These are phyloP conservation scores for Pseudomassariella vexata DNA, from an alignment of 2,329 filamentous ascomycete genomes.

Conservation along the genomic window DNA sequence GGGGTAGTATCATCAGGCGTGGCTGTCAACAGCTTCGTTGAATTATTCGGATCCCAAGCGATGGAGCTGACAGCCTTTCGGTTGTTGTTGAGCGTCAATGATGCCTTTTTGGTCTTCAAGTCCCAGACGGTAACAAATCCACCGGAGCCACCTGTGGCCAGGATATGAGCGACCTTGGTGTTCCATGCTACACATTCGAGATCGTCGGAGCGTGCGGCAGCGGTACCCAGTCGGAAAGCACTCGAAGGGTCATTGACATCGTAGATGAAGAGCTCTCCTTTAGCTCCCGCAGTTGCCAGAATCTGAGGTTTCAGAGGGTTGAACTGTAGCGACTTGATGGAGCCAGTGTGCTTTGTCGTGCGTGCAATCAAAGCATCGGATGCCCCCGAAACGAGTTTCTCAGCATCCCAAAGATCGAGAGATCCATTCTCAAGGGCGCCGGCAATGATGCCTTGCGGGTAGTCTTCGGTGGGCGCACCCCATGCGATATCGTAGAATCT, in stretches of 20 bases:
- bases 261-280: slow-evolving; percentile 94
- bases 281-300: slow-evolving; percentile 84
- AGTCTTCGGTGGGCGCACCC: slow-evolving; percentile 73
- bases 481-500: slow-evolving; percentile 98
- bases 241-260: slow-evolving; percentile 86
- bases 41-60: slow-evolving; percentile 93
- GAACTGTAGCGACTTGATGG: slow-evolving; percentile 94
- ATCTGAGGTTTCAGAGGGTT: slow-evolving; percentile 90
- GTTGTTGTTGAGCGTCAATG: slow-evolving; percentile 90
- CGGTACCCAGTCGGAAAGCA: slow-evolving; percentile 82
- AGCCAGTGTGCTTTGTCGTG: slow-evolving; percentile 83
- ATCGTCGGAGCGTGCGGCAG: slow-evolving; percentile 85
- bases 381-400: slow-evolving; percentile 52
- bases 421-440: slow-evolving; percentile 93
- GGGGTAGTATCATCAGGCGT: slow-evolving; percentile 86
- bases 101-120: slow-evolving; percentile 95
- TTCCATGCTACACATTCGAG: slow-evolving; percentile 98
- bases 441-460: slow-evolving; percentile 84
- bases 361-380: slow-evolving; percentile 77
- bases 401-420: slow-evolving; percentile 89
- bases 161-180: slow-evolving; percentile 91
- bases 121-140: slow-evolving; percentile 99
- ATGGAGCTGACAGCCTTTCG: slow-evolving; percentile 92
- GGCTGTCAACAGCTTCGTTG: slow-evolving; percentile 89
- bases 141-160: slow-evolving; percentile 87